phyloP scores from a whole-genome alignment of 257 asterid genomes.

The Ajuga chamaepitys region DNA sequence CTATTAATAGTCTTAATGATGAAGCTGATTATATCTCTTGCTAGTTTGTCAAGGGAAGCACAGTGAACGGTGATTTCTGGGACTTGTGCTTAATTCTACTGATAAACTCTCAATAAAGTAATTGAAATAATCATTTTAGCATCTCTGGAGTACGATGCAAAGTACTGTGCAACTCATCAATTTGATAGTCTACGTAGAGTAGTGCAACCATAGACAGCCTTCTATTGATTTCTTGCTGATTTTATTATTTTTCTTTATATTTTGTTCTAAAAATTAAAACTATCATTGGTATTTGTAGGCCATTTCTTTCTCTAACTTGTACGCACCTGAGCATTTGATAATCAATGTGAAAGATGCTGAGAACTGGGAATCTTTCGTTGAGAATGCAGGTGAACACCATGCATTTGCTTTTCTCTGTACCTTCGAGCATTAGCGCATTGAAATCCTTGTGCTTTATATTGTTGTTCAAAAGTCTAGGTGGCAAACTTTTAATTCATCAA shows the following conservation, averaged over 20 bases:
- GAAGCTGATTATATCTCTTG: too few species aligned
- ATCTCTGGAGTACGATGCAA: neutral
- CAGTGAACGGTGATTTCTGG: too few species aligned
- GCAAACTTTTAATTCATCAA: neutral
- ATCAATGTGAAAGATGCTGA: conserved; percentile 91
- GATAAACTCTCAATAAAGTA: too few species aligned
- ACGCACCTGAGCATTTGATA: conserved; percentile 96
- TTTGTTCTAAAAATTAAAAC: conserved; percentile 4
- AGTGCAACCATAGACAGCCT: neutral
- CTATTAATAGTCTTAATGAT: too few species aligned
- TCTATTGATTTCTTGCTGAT: conserved; percentile 2
- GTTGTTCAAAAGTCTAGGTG: neutral
- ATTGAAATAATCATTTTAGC: neutral
- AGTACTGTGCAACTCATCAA: neutral
- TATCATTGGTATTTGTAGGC: conserved; percentile 47
- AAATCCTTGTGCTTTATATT: too few species aligned
- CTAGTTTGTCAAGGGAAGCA: too few species aligned
- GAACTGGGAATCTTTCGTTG: conserved; percentile 80
- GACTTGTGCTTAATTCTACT: too few species aligned
- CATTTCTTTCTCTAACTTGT: conserved; percentile 71
- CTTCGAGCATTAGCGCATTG: too few species aligned
- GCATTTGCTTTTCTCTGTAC: neutral
- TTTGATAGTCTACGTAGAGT: too few species aligned
- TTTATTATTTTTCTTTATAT: neutral
- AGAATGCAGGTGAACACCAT: conserved; percentile 74